phyloP scores from a whole-genome alignment of 192 early-diverging fungal species.

The Phlyctochytrium bullatum region DNA sequence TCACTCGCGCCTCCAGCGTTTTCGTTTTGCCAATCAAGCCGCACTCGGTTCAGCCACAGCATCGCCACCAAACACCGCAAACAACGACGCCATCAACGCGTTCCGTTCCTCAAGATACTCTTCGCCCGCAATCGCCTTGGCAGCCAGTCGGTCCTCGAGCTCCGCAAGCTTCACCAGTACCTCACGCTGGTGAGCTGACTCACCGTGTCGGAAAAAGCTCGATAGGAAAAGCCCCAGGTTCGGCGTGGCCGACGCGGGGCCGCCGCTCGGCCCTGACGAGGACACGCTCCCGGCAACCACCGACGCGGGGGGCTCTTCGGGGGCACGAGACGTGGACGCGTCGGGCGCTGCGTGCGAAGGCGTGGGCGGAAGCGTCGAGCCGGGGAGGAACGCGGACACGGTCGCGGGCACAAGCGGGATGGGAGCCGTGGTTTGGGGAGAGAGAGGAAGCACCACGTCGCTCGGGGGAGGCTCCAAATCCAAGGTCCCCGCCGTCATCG shows the following conservation, averaged over 20 bases:
- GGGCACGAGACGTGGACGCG: background rate
- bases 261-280: background rate
- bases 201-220: background rate
- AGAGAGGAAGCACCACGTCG: too few relatives aligned
- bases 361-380: background rate
- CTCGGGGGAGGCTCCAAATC: too few relatives aligned
- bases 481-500: too few relatives aligned
- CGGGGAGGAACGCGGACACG: background rate
- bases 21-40: too few relatives aligned
- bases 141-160: background rate
- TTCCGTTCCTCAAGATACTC: background rate
- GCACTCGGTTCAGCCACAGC: too few relatives aligned
- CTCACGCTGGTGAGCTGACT: background rate
- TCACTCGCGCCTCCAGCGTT: too few relatives aligned
- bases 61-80: too few relatives aligned
- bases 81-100: background rate
- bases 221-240: background rate
- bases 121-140: background rate
- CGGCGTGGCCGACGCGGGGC: background rate
- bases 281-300: background rate
- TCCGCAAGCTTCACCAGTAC: background rate
- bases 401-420: background rate
- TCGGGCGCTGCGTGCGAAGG: background rate
- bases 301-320: background rate
- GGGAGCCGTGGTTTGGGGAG: too few relatives aligned